phyloP scores from a whole-genome alignment of 2,329 filamentous ascomycete genomes.

The Didymella pomorum region DNA sequence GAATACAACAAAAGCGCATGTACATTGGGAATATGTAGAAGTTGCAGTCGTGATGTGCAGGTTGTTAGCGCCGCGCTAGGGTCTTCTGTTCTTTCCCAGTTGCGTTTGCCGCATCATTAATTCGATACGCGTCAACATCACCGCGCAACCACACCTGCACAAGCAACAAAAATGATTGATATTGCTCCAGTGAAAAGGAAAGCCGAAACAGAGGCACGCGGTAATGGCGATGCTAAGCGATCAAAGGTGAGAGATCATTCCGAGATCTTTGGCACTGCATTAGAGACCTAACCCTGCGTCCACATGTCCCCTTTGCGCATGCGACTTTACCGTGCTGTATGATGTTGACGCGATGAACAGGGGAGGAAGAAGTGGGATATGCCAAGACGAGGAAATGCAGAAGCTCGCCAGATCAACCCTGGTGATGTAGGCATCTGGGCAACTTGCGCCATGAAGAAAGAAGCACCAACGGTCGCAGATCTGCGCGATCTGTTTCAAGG shows the following conservation, averaged over 20 bases:
- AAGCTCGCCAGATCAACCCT: slow-evolving; percentile 62
- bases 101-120: background rate
- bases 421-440: slow-evolving; percentile 81
- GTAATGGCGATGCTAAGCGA: slow-evolving; percentile 45
- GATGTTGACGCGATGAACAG: slow-evolving; percentile 37
- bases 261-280: slow-evolving; percentile 15
- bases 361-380: slow-evolving; percentile 56
- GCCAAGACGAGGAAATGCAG: slow-evolving; percentile 46
- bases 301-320: slow-evolving; percentile 26
- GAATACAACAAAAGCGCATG: background rate
- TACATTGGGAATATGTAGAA: background rate
- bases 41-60: background rate
- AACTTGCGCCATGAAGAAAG: slow-evolving; percentile 76
- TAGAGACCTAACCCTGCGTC: slow-evolving; percentile 26
- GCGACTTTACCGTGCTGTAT: slow-evolving; percentile 23
- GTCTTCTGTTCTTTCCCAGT: background rate
- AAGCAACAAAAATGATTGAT: slow-evolving; percentile 27
- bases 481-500: slow-evolving; percentile 71
- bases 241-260: slow-evolving; percentile 47
- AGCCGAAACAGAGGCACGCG: slow-evolving; percentile 39
- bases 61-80: slow-evolving; percentile 11
- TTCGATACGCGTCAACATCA: slow-evolving; percentile 1
- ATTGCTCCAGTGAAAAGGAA: slow-evolving; percentile 48
- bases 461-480: slow-evolving; percentile 73
- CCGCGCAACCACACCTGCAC: background rate